Percentiles rank a stretch among this genome's conserved stretches.
phyloP scores from a whole-genome alignment of 208 protist species.

The Leishmania lainsoni region DNA sequence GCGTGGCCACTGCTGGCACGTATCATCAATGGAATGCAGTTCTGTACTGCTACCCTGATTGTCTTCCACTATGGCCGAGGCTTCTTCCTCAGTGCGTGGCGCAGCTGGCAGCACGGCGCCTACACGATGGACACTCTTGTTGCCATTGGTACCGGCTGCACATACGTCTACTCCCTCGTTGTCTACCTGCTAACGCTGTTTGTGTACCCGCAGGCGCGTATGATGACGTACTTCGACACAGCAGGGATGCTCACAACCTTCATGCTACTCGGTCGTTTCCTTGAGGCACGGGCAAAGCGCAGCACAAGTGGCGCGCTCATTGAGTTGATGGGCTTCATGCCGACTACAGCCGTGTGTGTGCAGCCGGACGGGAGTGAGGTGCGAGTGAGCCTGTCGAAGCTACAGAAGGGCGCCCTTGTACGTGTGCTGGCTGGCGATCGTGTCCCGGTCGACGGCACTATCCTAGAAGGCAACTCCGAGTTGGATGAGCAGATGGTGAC shows the following conservation, averaged over 20 bases:
- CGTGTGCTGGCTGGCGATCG: conserved; percentile 88
- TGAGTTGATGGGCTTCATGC: conserved; percentile 85
- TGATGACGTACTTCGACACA: conserved; percentile 95
- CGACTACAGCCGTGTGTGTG: conserved; percentile 33
- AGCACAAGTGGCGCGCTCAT: conserved; percentile 90
- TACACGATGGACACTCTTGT: conserved; percentile 93
- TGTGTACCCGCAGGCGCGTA: conserved; percentile 19
- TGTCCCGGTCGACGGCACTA: conserved; percentile 93
- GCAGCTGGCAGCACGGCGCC: conserved; percentile 48
- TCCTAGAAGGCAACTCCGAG: conserved; percentile 76
- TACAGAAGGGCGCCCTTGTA: conserved; percentile 64
- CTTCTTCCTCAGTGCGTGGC: conserved; percentile 79
- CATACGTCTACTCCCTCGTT: conserved; percentile 77
- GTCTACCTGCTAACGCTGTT: conserved; percentile 45
- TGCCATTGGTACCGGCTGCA: conserved; percentile 70
- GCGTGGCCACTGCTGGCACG: conserved; percentile 25
- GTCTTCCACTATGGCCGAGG: conserved; percentile 79
- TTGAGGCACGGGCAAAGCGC: conserved; percentile 94
- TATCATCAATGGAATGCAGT: conserved; percentile 57
- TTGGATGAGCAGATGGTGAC: conserved; percentile 97
- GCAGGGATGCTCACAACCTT: conserved; percentile 94
- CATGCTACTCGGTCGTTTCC: conserved; percentile 95
- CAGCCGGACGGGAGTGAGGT: conserved; percentile 33
- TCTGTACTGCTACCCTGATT: conserved; percentile 72
- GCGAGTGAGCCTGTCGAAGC: conserved; percentile 36